These are phyloP conservation scores for Steccherinum ochraceum DNA, from an alignment of 768 basidiomycete species.

Conservation along the genomic window DNA sequence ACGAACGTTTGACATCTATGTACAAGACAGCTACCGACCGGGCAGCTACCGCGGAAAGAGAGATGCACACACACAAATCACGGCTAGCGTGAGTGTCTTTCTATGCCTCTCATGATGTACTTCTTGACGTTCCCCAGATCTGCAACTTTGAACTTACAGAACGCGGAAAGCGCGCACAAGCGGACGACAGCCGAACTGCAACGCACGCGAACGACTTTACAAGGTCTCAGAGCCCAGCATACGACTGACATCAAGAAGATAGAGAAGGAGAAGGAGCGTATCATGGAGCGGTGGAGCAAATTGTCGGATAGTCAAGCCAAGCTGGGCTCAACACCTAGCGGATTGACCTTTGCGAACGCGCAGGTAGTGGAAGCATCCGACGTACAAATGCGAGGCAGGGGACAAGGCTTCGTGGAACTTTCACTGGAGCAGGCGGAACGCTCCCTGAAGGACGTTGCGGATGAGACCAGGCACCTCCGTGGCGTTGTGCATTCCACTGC, in stretches of 20 bases:
- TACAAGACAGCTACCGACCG: constrained; percentile 52
- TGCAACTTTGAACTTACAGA: constrained; percentile 45
- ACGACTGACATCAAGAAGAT: constrained; percentile 71
- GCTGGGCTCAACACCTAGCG: constrained; percentile 40
- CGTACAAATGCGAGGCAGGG: constrained; percentile 50
- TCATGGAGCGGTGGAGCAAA: constrained; percentile 70
- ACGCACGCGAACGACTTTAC: constrained; percentile 62
- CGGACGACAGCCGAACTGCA: constrained; percentile 65
- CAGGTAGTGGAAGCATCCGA: constrained; percentile 31
- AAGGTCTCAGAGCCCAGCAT: constrained; percentile 62
- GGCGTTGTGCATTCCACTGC: constrained; percentile 53
- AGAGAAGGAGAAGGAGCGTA: constrained; percentile 74
- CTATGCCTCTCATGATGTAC: neutral
- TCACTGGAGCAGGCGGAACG: constrained; percentile 72
- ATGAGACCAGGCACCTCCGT: constrained; percentile 60
- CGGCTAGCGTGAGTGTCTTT: constrained; percentile 52
- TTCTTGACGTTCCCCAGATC: constrained; percentile 26
- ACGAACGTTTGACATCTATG: constrained; percentile 68
- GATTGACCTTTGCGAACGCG: constrained; percentile 23
- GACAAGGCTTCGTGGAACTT: constrained; percentile 52
- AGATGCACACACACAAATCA: constrained; percentile 66
- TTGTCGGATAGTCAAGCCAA: constrained; percentile 64
- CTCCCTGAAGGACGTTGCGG: constrained; percentile 50
- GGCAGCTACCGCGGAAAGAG: constrained; percentile 71
- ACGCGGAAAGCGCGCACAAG: constrained; percentile 62